These are phyloP conservation scores for Kwoniella dejecticola DNA, from an alignment of 768 basidiomycete species.

Conservation along the genomic window DNA sequence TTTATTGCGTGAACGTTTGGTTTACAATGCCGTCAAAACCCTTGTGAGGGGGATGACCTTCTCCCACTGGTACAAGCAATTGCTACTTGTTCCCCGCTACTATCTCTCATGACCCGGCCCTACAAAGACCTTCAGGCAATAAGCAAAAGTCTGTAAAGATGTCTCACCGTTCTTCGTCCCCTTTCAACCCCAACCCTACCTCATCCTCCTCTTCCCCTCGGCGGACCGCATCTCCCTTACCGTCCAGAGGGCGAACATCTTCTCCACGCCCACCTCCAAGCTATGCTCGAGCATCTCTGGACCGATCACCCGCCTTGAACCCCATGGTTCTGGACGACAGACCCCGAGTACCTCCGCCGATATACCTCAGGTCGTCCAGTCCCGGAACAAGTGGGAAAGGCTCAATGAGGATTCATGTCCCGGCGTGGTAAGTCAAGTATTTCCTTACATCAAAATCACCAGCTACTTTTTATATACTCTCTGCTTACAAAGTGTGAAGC, in stretches of 20 bases:
- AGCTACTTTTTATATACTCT: too few species aligned
- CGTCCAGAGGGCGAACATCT: conserved; percentile 15
- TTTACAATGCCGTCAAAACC: too few species aligned
- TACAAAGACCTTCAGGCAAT: too few species aligned
- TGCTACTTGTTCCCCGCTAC: too few species aligned
- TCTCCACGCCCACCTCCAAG: conserved; percentile 24
- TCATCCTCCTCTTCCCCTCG: conserved; percentile 3
- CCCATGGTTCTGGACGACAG: conserved; percentile 27
- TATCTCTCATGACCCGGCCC: too few species aligned
- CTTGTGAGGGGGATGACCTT: too few species aligned
- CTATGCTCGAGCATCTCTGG: conserved; percentile 32
- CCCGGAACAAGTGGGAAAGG: conserved; percentile 29
- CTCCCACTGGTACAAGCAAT: too few species aligned
- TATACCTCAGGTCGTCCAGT: conserved; percentile 33
- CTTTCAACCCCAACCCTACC: background rate
- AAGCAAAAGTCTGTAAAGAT: too few species aligned
- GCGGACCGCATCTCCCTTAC: background rate
- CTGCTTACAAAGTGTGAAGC: too few species aligned
- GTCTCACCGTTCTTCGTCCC: background rate
- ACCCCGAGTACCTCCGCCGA: conserved; percentile 36
- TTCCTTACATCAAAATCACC: too few species aligned
- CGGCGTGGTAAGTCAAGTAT: conserved; percentile 31
- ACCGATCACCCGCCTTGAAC: conserved; percentile 28
- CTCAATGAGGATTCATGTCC: conserved; percentile 38
- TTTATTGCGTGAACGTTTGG: too few species aligned